Evolutionary conservation across 345 rosid species (phyloP), one percentile per base, ranked within the genome.

Genomic region (Hevea brasiliensis): DNA sequence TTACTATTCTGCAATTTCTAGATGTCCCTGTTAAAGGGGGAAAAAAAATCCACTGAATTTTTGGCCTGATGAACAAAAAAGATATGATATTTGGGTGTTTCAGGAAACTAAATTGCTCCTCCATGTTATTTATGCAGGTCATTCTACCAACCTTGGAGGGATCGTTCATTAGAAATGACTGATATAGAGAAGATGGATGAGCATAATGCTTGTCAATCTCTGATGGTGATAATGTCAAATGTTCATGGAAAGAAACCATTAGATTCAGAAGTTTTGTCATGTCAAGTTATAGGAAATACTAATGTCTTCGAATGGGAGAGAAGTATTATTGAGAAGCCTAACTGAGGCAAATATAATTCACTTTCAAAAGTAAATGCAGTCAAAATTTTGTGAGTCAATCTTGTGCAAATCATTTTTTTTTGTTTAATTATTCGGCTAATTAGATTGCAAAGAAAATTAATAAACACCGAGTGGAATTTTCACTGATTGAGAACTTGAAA

Each of bases 111-210:
- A 67, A 54, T 26, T 27, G 18, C 24, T 44, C 10, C 17, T 66
- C 27, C 63, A 13, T 63, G 14, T 44, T n/a, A 41, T 73, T 58
- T 70, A 45, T 27, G 70, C 84, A 92, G 98, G 98, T 86, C 97
- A 12, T 94, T 79, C 84, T 72, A 82, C 67, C 85, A 83, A 79
- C 82, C 93, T 6, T 87, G 91, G 97, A 80, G 79, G 87, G 86
- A 88, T 80, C 79, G 66, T 44, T 76, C 87, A 18, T 74, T 73
- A 6, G 86, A 88, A 72, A 62, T 23, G 29, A 83, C 80, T 6
- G 82, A 79, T 71, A 53, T 71, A 57, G 79, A 88, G 80, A 87
- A 77, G 72, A 78, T 89, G 57, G 88, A 88, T 58, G 92, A 87
- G 78, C 68, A 78, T 40, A 91, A 87, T 40, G 90, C 91, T 42